Evolutionary conservation across 495 filamentous ascomycete genomes (phyloP).

Genomic region (Thozetella sp.): DNA sequence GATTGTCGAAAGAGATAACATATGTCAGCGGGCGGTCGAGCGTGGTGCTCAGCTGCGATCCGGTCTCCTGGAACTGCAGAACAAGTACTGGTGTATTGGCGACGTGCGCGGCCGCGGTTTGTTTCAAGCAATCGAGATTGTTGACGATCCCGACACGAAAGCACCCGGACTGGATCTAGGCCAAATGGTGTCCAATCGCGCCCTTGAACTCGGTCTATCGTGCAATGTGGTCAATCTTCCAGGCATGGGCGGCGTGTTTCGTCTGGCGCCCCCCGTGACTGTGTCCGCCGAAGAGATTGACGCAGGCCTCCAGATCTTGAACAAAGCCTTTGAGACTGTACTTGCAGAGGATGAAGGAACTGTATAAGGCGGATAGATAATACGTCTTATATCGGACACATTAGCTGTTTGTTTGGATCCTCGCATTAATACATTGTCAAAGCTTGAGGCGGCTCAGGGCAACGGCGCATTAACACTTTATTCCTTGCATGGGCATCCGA

Average conservation of each 20-base stretch:
- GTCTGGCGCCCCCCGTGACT: neutral
- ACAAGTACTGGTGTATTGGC: neutral
- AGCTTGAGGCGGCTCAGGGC: no score
- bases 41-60: neutral
- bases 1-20: neutral
- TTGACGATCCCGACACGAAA: neutral
- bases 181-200: neutral
- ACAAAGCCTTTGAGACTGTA: neutral
- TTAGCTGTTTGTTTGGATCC: no score
- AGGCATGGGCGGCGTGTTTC: conserved; percentile 1
- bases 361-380: no score
- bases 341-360: no score
- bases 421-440: no score
- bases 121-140: neutral
- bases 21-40: neutral
- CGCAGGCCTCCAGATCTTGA: neutral
- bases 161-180: neutral
- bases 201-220: neutral
- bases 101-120: neutral
- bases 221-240: neutral
- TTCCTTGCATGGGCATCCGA: no score
- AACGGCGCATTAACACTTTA: no score
- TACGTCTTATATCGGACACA: no score
- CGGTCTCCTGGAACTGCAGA: neutral
- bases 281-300: neutral